phyloP scores from a whole-genome alignment of 495 filamentous ascomycete genomes.

The Penicillium argentinense region DNA sequence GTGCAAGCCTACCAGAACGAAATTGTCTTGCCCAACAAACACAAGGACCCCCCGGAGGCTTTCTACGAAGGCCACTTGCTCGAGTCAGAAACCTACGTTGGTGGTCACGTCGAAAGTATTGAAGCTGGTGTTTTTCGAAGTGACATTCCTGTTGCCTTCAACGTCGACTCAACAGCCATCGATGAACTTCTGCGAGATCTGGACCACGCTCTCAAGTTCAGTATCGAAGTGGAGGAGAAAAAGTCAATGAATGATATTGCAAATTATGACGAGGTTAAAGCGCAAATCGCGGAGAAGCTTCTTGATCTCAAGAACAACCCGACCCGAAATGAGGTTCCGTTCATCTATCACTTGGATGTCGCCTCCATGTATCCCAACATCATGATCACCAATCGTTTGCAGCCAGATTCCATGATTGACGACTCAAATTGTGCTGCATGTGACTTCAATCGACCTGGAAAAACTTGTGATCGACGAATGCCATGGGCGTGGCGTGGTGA shows the following conservation, averaged over 20 bases:
- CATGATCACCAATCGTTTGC: constrained; percentile 98
- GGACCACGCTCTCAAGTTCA: constrained; percentile 88
- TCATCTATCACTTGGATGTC: constrained; percentile 98
- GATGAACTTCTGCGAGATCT: constrained; percentile 86
- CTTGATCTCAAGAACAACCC: constrained; percentile 76
- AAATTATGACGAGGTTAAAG: constrained; percentile 92
- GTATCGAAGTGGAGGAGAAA: constrained; percentile 90
- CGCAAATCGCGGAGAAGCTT: constrained; percentile 73
- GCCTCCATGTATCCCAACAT: constrained; percentile 99
- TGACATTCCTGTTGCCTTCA: constrained; percentile 93
- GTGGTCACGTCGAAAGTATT: constrained; percentile 98
- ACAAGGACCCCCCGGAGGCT: constrained; percentile 82
- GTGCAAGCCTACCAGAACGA: constrained; percentile 92
- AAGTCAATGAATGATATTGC: constrained; percentile 86
- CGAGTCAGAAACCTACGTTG: constrained; percentile 96
- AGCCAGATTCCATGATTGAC: constrained; percentile 96
- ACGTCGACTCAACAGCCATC: constrained; percentile 78
- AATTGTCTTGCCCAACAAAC: constrained; percentile 95
- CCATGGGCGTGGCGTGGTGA: constrained; percentile 99
- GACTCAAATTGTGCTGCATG: constrained; percentile 96
- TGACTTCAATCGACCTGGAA: constrained; percentile 97
- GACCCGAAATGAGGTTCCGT: constrained; percentile 76
- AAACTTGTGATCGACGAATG: constrained; percentile 91
- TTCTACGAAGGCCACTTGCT: constrained; percentile 97
- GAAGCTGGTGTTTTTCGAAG: constrained; percentile 96